Conservation (phyloP, 2,329 filamentous ascomycete genomes). For the Colletotrichum musicola region DNA sequence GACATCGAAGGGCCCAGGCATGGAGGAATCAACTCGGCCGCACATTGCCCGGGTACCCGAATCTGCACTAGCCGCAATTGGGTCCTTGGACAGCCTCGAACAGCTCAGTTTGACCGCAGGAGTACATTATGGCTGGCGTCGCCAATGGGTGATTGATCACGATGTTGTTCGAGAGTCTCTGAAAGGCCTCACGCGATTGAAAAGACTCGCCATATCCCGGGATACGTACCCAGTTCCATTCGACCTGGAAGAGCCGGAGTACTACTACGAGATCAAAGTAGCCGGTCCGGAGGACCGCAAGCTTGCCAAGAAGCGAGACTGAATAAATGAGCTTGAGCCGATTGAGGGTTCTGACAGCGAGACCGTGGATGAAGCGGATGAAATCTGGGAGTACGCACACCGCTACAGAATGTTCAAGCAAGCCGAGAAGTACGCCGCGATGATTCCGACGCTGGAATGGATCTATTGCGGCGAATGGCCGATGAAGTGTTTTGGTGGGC, state of each 20-base stretch:
- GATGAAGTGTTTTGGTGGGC: no score
- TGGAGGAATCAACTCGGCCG: conserved; percentile 9
- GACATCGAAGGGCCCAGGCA: background rate
- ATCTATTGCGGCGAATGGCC: no score
- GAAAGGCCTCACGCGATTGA: conserved; percentile 8
- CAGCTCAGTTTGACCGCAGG: no score
- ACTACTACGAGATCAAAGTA: no score
- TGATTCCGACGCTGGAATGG: conserved; percentile 12
- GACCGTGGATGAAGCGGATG: background rate
- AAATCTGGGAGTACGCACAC: conserved; percentile 12
- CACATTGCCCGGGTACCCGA: conserved; percentile 3
- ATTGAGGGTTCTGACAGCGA: no score
- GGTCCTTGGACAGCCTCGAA: background rate
- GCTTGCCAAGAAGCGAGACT: no score
- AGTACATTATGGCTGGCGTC: no score
- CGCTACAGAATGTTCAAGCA: conserved; percentile 14
- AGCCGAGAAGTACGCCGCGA: conserved; percentile 2
- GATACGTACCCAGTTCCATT: conserved; percentile 1
- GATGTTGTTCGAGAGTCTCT: conserved; percentile 11
- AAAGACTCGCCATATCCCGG: conserved; percentile 12
- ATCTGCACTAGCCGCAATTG: conserved; percentile 8
- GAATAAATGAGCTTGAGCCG: no score
- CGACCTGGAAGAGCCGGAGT: no score
- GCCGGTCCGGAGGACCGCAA: no score
- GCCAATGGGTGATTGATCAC: conserved; percentile 11